A percentile compares a stretch with the other conserved stretches of the same genome.
Evolutionary conservation across 257 asterid genomes (phyloP).

Genomic region (Salvia splendens): DNA sequence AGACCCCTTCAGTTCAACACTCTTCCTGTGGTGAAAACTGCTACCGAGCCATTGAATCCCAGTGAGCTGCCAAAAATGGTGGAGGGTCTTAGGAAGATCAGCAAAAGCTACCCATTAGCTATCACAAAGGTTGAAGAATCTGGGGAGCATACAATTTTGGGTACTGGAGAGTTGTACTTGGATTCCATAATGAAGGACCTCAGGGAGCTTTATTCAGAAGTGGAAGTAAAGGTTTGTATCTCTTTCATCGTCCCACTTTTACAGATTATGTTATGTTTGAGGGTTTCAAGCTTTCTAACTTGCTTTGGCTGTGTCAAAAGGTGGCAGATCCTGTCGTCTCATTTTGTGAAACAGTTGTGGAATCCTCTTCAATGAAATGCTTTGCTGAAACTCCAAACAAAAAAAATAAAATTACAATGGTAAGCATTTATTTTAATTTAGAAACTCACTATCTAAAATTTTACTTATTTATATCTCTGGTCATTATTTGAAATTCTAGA

Average conservation of each 20-base stretch:
- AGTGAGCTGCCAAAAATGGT: conserved; percentile 99
- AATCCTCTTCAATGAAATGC: conserved; percentile 95
- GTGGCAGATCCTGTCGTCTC: conserved; percentile 99
- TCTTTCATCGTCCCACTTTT: conserved; percentile 4
- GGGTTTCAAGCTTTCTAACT: not conserved
- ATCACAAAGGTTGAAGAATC: conserved; percentile 98
- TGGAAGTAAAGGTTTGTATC: conserved; percentile 83
- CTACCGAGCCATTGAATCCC: conserved; percentile 96
- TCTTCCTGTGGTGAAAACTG: conserved; percentile 97
- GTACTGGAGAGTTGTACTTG: conserved; percentile 92
- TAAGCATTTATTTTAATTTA: conserved; percentile 33
- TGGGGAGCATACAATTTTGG: conserved; percentile 96
- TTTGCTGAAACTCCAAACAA: conserved; percentile 98
- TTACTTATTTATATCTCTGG: conserved; percentile 10
- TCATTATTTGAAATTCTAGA: conserved; percentile 44
- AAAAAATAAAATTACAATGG: conserved; percentile 97
- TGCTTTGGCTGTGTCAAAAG: conserved; percentile 39
- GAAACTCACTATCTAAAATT: conserved; percentile 10
- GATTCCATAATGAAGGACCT: conserved; percentile 98
- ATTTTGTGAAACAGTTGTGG: conserved; percentile 97
- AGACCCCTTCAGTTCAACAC: conserved; percentile 96
- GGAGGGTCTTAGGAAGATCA: conserved; percentile 95
- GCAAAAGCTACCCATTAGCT: conserved; percentile 98
- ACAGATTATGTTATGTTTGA: not conserved
- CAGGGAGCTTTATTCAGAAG: conserved; percentile 97